Evolutionary conservation across 805 yeast species (phyloP), one percentile per base, ranked within the genome.

Genomic region (Yamadazyma akitaensis): DNA sequence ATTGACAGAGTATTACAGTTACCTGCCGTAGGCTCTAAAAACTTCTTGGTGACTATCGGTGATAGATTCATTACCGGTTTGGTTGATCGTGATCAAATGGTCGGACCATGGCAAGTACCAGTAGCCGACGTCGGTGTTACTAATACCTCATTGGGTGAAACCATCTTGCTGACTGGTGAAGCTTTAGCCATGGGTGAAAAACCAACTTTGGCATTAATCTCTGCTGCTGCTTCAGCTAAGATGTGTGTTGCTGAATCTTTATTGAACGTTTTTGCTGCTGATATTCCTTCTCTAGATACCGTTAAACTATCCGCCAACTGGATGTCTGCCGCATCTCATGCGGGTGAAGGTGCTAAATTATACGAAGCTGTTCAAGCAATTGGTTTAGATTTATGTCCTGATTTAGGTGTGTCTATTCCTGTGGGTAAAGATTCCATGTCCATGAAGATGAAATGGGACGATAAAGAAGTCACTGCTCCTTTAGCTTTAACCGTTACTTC

Each of bases 351-450:
- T 51, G 78, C 95, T 43, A 91, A 89, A 52, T 75, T 94, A 51
- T 94, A 92, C 63, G 97, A 90, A 68, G 99, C 97, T 40, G 99
- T 94, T 40, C 91, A 90, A 68, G 98, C 98, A 4, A 82, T 94
- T 59, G 97, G 97, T 56, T 63, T 91, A 61, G 97, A 89, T 54
- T 76, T 95, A 58, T 94, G 99, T 70, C 97, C 98, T 18, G 92
- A 80, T 49, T 77, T 94, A 54, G 97, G 96, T 37, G 71, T 94
- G 51, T 77, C 95, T 17, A 89, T 94, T 48, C 99, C 99, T 12
- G 99, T 94, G 32, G 99, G 99, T 56, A 94, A 94, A 72, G 99
- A 94, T 67, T 90, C 97, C 31, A 90, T 94, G 97, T 90, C 98
- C 18, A 92, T 94, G 99, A 89, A 90, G 73, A 94, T 94, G 98